Base-by-base conservation (phyloP, 2,329 filamentous ascomycete species). In the Bipolaris victoriae region DNA sequence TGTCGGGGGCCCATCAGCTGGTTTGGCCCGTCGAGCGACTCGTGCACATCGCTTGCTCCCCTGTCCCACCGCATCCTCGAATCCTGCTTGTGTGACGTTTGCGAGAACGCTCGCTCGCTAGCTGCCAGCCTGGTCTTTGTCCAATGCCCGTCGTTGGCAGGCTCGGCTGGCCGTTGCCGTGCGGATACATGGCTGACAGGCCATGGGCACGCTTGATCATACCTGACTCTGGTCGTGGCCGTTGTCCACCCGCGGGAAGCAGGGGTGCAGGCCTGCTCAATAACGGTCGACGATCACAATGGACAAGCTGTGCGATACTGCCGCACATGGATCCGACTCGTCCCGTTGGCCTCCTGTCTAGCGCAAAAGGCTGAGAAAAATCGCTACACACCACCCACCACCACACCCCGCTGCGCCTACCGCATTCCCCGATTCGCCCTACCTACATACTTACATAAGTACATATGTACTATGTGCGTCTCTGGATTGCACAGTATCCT, bases 221-320 rank as follows among this genome's bases (percentile, higher is more conserved):
- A 52, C 56, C 35, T 51, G 33, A 58, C 52, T 46, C 56, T 37
- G 53, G 46, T 58, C 48, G 51, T 62, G 39, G 56, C 61, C 59
- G 60, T 66, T 66, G 64, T 59, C 52, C 55, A 47, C 57, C 36
- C 64, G 64, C 68, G 67, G 67, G 61, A 63, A 67, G 67, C 72
- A 73, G 68, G 72, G 71, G 67, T 75, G 29, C 22, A 51, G 49
- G 52, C 53, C 57, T 63, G 64, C 64, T 58, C 61, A 62, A 58
- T 62, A 70, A 68, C 69, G 64, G 70, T 52, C 51, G 70, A 60
- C 67, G 66, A 73, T 75, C 69, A 66, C 67, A 70, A 63, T 66
- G 68, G 62, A 61, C 51, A 62, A 64, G 63, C 64, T 60, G 67
- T 67, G 63, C 57, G 58, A 66, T 66, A 63, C 70, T 70, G 63